Percentiles rank a stretch among this genome's conserved stretches.
Conservation (phyloP, 2,329 filamentous ascomycete genomes). For the Verticillium nubilum region DNA sequence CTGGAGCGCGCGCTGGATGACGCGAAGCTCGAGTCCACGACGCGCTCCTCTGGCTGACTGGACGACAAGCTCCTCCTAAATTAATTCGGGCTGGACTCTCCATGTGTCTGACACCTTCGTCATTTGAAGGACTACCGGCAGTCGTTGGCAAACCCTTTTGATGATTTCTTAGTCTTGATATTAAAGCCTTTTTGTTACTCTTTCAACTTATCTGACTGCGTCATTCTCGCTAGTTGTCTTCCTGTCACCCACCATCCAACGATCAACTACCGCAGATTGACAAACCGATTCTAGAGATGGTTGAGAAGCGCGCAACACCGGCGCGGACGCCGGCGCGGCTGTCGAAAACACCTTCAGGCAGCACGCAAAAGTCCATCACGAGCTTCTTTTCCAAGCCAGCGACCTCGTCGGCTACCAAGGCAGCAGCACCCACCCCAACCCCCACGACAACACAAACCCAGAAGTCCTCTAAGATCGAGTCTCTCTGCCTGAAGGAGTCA, state of each 20-base stretch:
- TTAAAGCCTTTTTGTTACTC: not conserved
- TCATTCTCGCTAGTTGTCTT: not conserved
- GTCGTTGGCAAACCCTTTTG: not conserved
- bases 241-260: not conserved
- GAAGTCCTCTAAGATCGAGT: slow-evolving; percentile 17
- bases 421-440: slow-evolving; percentile 21
- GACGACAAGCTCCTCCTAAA: not conserved
- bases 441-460: slow-evolving; percentile 21
- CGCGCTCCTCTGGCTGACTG: not conserved
- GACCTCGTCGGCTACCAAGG: slow-evolving; percentile 13
- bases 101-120: slow-evolving; percentile 2
- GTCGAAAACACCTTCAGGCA: slow-evolving; percentile 20
- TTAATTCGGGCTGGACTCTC: not conserved
- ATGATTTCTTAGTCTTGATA: not conserved
- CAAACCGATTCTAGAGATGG: slow-evolving; percentile 3
- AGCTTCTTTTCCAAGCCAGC: slow-evolving; percentile 40
- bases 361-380: slow-evolving; percentile 36
- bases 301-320: slow-evolving; percentile 14
- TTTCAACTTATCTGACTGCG: not conserved
- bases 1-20: not conserved
- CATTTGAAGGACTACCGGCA: not conserved
- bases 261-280: too few species aligned
- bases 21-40: not conserved
- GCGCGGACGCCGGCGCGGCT: slow-evolving; percentile 26
- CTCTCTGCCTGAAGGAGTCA: slow-evolving; percentile 33